Percentiles rank a stretch among this genome's conserved stretches.
These are phyloP conservation scores for Dryas octopetala DNA, from an alignment of 306 rosid genomes.

Conservation along the genomic window DNA sequence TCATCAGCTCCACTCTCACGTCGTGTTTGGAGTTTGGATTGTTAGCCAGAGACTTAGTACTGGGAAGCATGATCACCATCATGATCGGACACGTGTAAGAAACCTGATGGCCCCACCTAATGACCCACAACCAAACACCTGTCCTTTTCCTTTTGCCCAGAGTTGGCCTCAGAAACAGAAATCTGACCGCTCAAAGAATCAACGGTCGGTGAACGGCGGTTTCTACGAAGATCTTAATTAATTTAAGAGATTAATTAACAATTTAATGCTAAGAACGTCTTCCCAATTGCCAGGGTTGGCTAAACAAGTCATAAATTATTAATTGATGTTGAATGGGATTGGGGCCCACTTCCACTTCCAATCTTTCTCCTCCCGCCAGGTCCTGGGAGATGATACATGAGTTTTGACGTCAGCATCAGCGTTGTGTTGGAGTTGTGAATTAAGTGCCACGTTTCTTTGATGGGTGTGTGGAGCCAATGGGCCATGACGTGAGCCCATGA, in stretches of 20 bases:
- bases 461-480: background rate
- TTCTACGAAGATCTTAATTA: background rate
- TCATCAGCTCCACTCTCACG: background rate
- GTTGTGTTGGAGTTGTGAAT: background rate
- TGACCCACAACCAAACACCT: background rate
- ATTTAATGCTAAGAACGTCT: background rate
- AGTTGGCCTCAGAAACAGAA: background rate
- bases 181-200: background rate
- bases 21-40: background rate
- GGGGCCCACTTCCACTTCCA: background rate
- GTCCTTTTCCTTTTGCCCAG: background rate
- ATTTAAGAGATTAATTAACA: background rate
- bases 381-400: too few relatives aligned
- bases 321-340: background rate
- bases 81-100: background rate
- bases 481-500: background rate
- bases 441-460: background rate
- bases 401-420: background rate
- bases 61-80: background rate
- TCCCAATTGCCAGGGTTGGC: slow-evolving; percentile 2
- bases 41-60: background rate
- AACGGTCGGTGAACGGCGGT: slow-evolving; percentile 1
- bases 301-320: background rate
- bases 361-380: too few relatives aligned
- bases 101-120: background rate